Conservation (phyloP, 768 basidiomycete species). For the Termitomyces sp. region DNA sequence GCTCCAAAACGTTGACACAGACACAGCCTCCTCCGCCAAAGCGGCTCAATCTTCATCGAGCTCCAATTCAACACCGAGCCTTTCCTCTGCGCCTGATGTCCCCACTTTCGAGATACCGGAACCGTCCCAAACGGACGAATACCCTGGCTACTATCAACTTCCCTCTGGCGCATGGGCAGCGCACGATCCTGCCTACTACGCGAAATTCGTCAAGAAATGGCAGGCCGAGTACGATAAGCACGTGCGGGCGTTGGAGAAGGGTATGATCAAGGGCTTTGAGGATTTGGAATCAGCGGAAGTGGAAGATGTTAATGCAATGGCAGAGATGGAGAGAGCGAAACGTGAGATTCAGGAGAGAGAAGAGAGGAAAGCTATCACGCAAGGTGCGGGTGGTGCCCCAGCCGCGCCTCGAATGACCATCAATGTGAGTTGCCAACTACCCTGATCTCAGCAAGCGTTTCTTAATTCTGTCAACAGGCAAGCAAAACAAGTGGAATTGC, state of each 20-base stretch:
- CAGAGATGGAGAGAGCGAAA: conserved; percentile 77
- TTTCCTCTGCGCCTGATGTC: conserved; percentile 67
- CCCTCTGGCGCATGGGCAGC: conserved; percentile 79
- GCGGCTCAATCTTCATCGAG: conserved; percentile 8
- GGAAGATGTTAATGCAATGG: conserved; percentile 60
- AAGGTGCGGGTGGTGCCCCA: conserved; percentile 48
- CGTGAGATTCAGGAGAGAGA: conserved; percentile 71
- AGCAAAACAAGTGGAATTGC: conserved; percentile 70
- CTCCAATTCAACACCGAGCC: conserved; percentile 12
- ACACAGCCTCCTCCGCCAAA: conserved; percentile 21
- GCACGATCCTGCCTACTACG: conserved; percentile 67
- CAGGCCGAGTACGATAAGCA: conserved; percentile 65
- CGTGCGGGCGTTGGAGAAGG: conserved; percentile 70
- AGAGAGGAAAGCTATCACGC: conserved; percentile 70
- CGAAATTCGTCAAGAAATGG: conserved; percentile 67
- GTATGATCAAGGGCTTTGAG: conserved; percentile 64
- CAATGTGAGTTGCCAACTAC: conserved; percentile 43
- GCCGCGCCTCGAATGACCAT: conserved; percentile 80
- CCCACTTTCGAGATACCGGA: conserved; percentile 68
- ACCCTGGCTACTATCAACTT: conserved; percentile 84
- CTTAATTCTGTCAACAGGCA: conserved; percentile 35
- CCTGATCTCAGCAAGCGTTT: neutral
- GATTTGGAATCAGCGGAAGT: conserved; percentile 47
- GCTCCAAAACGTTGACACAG: conserved; percentile 6
- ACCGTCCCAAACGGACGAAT: conserved; percentile 69